phyloP scores from a whole-genome alignment of 2,329 filamentous ascomycete genomes.

The Beauveria bassiana region DNA sequence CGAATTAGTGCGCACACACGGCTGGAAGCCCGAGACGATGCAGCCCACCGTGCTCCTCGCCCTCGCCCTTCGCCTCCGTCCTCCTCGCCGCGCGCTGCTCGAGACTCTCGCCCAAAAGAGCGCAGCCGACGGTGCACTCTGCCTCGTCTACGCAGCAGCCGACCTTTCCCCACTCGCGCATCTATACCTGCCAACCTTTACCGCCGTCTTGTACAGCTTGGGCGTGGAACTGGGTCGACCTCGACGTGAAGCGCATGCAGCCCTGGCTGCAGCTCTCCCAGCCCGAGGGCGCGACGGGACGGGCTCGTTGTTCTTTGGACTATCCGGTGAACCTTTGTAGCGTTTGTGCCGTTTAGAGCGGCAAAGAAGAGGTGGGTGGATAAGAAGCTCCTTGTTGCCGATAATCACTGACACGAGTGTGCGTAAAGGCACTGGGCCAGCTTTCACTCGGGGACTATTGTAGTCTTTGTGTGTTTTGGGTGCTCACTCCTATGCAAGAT shows the following conservation, averaged over 20 bases:
- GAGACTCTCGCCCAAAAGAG: conserved; percentile 36
- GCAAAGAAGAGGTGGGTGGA: conserved; percentile 7
- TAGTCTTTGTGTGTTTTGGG: conserved; percentile 46
- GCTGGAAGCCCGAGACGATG: conserved; percentile 3
- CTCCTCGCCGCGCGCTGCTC: conserved; percentile 33
- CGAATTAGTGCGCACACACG: neutral
- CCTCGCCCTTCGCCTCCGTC: conserved; percentile 31
- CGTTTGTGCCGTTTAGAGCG: conserved; percentile 24
- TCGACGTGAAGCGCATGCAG: conserved; percentile 51
- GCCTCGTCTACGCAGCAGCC: conserved; percentile 16
- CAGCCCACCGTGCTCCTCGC: conserved; percentile 26
- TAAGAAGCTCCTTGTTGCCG: too few species aligned
- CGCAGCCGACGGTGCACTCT: conserved; percentile 32
- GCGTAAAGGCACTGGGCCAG: conserved; percentile 43
- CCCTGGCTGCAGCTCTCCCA: conserved; percentile 52
- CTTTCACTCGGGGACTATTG: conserved; percentile 36
- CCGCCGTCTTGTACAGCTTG: conserved; percentile 48
- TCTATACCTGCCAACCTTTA: conserved; percentile 44
- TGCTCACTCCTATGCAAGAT: conserved; percentile 46
- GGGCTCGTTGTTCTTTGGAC: conserved; percentile 38
- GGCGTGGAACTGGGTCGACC: conserved; percentile 51
- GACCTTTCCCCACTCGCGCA: conserved; percentile 33
- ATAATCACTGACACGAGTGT: neutral
- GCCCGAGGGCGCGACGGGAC: conserved; percentile 30
- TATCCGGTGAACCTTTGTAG: conserved; percentile 40